Conservation (phyloP, 2,329 filamentous ascomycete genomes). For the Calonectria pteridis region DNA sequence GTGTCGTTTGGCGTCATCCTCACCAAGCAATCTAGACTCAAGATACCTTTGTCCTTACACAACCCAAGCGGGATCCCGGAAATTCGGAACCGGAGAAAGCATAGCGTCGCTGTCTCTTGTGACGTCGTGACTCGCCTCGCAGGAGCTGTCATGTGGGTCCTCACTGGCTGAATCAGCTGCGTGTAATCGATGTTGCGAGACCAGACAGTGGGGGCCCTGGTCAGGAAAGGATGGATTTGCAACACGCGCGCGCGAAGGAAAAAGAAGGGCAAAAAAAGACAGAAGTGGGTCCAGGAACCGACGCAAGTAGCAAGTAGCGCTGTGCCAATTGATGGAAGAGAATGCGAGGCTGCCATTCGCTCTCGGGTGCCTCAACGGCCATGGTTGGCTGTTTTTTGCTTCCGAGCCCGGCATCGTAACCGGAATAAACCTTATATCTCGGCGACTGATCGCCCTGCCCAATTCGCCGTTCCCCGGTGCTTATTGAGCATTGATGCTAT, state of each 20-base stretch:
- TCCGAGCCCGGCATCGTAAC: not conserved
- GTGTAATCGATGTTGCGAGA: constrained; percentile 16
- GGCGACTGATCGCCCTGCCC: too few species aligned
- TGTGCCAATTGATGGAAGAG: not conserved
- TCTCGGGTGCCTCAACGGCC: not conserved
- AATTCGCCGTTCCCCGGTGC: not conserved
- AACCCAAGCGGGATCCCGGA: not conserved
- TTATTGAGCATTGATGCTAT: not conserved
- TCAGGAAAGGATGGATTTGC: constrained; percentile 8
- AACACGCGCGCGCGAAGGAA: constrained; percentile 25
- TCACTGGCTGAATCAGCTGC: constrained; percentile 28
- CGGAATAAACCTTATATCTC: not conserved
- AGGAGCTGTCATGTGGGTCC: not conserved
- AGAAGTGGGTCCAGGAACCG: not conserved
- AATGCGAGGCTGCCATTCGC: not conserved
- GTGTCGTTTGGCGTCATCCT: not conserved
- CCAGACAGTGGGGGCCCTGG: not conserved
- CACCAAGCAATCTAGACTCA: not conserved
- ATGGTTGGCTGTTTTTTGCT: not conserved
- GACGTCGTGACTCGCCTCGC: not conserved
- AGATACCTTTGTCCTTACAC: not conserved
- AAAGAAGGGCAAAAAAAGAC: not conserved
- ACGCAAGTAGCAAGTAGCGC: not conserved
- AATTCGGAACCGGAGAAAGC: not conserved
- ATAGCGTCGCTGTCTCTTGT: not conserved